Conservation (phyloP, 2,329 filamentous ascomycete species). For the Hirsutella minnesotensis region DNA sequence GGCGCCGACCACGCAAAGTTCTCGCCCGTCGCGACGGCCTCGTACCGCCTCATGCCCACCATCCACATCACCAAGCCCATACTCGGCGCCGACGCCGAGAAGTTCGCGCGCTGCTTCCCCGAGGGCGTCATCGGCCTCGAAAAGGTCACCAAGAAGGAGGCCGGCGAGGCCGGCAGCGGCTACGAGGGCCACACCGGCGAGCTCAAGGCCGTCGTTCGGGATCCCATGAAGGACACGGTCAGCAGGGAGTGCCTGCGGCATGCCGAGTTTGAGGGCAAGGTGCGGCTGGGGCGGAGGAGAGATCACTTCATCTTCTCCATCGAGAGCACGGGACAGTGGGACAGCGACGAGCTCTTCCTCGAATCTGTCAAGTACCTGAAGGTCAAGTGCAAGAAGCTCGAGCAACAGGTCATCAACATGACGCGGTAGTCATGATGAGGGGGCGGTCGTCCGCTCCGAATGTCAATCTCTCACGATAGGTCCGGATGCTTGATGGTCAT, state of each 20-base stretch:
- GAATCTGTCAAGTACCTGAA: conserved; percentile 79
- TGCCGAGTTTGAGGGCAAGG: conserved; percentile 87
- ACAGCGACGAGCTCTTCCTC: conserved; percentile 86
- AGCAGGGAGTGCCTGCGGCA: conserved; percentile 87
- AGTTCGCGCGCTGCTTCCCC: conserved; percentile 85
- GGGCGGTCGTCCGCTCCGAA: not conserved
- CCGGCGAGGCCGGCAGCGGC: conserved; percentile 42
- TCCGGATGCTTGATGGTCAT: not conserved
- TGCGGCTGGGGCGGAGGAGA: conserved; percentile 76
- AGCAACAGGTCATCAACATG: conserved; percentile 59
- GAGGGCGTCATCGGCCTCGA: conserved; percentile 76
- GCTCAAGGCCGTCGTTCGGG: conserved; percentile 73
- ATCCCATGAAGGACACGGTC: conserved; percentile 90
- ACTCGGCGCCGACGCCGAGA: conserved; percentile 71
- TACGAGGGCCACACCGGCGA: conserved; percentile 70
- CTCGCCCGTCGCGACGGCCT: conserved; percentile 88
- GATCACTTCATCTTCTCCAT: conserved; percentile 98
- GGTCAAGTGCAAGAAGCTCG: conserved; percentile 66
- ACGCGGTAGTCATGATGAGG: conserved; percentile 26
- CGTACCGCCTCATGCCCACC: conserved; percentile 79
- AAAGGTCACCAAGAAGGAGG: conserved; percentile 56
- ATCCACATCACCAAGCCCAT: conserved; percentile 81
- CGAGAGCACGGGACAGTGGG: conserved; percentile 90
- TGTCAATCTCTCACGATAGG: not conserved
- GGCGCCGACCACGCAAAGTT: conserved; percentile 95